Percentiles rank a stretch among this genome's conserved stretches.
Evolutionary conservation across 768 basidiomycete species (phyloP).

Genomic region (Tricholoma sp.): DNA sequence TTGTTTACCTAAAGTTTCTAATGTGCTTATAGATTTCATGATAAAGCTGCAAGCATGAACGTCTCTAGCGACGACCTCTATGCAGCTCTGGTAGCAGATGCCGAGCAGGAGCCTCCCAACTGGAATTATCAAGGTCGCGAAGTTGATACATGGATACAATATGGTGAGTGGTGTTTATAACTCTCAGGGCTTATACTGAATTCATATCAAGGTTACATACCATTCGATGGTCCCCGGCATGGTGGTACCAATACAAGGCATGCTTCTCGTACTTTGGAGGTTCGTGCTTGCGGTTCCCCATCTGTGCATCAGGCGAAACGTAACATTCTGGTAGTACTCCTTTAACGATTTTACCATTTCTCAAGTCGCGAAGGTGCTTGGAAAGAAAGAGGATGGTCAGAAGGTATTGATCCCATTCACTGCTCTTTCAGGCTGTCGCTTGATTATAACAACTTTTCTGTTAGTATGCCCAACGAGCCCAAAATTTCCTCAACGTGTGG

Average conservation of each 20-base stretch:
- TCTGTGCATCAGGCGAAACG: not conserved
- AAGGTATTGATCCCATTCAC: constrained; percentile 33
- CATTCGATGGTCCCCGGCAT: constrained; percentile 32
- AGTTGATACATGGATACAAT: constrained; percentile 48
- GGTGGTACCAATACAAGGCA: constrained; percentile 54
- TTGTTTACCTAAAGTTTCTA: not conserved
- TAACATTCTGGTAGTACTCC: constrained; percentile 32
- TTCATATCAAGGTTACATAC: constrained; percentile 30
- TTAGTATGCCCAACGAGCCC: constrained; percentile 49
- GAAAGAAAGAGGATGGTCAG: constrained; percentile 40
- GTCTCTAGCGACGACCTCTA: constrained; percentile 49
- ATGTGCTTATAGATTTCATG: constrained; percentile 35
- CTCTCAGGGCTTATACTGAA: not conserved
- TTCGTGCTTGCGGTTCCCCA: constrained; percentile 14
- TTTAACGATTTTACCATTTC: constrained; percentile 62
- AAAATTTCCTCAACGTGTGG: constrained; percentile 59
- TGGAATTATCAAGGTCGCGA: constrained; percentile 63
- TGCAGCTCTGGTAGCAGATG: constrained; percentile 52
- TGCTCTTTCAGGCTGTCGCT: not conserved
- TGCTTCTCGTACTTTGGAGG: constrained; percentile 58
- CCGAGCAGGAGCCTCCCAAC: constrained; percentile 50
- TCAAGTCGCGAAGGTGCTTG: constrained; percentile 54
- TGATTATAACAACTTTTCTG: not conserved
- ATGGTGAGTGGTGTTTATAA: not conserved
- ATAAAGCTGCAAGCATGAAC: constrained; percentile 40